These are phyloP conservation scores for Trametes cinnabarina DNA, from an alignment of 768 basidiomycete genomes.

Conservation along the genomic window DNA sequence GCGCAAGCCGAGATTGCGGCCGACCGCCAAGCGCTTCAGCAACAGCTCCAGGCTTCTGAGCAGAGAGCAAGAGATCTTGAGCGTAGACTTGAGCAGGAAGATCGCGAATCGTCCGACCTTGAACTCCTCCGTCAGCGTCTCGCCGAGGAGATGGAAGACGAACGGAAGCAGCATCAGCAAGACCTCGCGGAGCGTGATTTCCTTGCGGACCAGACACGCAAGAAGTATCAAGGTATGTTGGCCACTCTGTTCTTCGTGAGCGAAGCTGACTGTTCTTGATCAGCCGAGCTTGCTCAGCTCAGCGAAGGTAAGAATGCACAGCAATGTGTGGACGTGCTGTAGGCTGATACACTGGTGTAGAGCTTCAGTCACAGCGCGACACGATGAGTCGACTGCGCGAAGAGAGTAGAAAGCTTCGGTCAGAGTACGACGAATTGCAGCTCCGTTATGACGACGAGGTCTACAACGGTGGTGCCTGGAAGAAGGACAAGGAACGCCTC, in stretches of 20 bases:
- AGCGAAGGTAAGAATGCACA: conserved; percentile 58
- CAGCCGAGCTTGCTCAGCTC: conserved; percentile 75
- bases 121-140: conserved; percentile 63
- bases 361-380: conserved; percentile 77
- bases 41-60: conserved; percentile 49
- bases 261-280: conserved; percentile 7
- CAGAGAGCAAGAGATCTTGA: conserved; percentile 57
- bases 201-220: conserved; percentile 73
- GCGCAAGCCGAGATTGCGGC: conserved; percentile 47
- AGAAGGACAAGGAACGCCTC: conserved; percentile 83
- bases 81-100: conserved; percentile 61
- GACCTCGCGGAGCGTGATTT: conserved; percentile 81
- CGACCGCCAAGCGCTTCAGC: conserved; percentile 53
- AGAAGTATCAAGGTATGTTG: conserved; percentile 76
- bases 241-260: neutral
- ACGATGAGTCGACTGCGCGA: conserved; percentile 73
- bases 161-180: conserved; percentile 74
- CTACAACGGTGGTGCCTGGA: conserved; percentile 77
- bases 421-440: conserved; percentile 74
- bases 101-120: conserved; percentile 64
- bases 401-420: conserved; percentile 74
- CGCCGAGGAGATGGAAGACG: conserved; percentile 75
- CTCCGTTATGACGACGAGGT: conserved; percentile 74
- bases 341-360: conserved; percentile 34
- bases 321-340: neutral